Evolutionary conservation across 164 flowering plant species (phyloP).

Genomic region (Liriodendron chinense): DNA sequence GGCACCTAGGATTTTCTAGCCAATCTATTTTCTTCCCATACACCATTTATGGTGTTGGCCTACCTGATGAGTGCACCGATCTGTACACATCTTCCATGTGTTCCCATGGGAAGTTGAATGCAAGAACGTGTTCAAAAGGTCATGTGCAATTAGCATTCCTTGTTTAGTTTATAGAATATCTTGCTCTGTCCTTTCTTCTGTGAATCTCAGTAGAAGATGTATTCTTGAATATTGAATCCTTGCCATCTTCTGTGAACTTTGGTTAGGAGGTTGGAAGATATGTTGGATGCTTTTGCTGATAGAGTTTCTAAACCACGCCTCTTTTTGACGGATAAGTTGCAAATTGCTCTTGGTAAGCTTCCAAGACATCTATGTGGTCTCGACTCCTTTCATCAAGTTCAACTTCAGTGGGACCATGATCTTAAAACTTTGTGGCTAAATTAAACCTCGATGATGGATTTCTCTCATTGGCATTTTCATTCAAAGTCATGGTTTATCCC

Average conservation of each 20-base stretch:
- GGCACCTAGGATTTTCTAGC: too few relatives aligned
- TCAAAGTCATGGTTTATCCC: not conserved
- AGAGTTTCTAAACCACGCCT: constrained; percentile 85
- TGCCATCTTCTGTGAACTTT: not conserved
- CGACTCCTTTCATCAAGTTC: too few relatives aligned
- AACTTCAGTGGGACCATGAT: not conserved
- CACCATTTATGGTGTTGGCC: too few relatives aligned
- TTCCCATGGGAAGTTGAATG: not conserved
- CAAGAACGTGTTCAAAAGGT: too few relatives aligned
- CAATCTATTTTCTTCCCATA: too few relatives aligned
- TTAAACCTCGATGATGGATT: not conserved
- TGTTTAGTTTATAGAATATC: not conserved
- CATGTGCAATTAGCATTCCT: not conserved
- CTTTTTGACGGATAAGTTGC: constrained; percentile 87
- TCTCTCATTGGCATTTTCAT: not conserved
- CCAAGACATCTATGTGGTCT: not conserved
- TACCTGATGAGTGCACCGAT: too few relatives aligned
- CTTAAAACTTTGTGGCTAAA: not conserved
- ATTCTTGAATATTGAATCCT: not conserved
- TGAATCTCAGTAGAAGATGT: not conserved
- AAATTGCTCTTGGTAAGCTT: constrained; percentile 82
- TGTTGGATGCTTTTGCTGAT: constrained; percentile 84
- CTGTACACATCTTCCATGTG: not conserved
- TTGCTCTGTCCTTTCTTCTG: not conserved
- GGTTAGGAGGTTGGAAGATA: constrained; percentile 80